Percentiles rank a stretch among this genome's conserved stretches.
Conservation (phyloP, 345 rosid species). For the Dipteronia sinensis region DNA sequence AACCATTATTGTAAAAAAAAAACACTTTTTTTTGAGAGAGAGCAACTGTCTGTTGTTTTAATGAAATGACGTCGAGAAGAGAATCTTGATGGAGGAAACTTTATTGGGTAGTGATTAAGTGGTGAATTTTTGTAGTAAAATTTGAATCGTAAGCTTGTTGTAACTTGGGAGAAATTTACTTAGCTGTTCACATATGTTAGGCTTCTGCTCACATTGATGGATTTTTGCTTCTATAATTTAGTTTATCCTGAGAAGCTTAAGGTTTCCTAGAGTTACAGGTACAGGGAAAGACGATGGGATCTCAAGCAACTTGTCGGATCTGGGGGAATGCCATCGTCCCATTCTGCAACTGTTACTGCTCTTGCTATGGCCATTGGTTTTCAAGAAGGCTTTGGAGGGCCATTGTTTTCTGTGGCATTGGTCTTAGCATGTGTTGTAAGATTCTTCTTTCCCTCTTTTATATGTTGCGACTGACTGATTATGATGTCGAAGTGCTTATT, state of each 20-base stretch:
- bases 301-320: conserved; percentile 75
- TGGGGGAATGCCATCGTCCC: conserved; percentile 98
- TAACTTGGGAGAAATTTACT: not conserved
- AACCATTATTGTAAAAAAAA: conserved; percentile 2
- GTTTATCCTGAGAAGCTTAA: conserved; percentile 40
- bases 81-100: not conserved
- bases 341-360: conserved; percentile 81
- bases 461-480: not conserved
- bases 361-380: conserved; percentile 69
- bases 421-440: conserved; percentile 76
- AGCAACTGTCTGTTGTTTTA: not conserved
- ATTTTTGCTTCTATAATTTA: conserved; percentile 5
- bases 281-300: conserved; percentile 70
- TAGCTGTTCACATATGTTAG: not conserved
- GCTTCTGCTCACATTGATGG: not conserved
- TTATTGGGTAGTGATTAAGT: not conserved
- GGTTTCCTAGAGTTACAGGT: conserved; percentile 60
- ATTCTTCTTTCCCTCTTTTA: not conserved
- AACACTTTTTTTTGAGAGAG: not conserved
- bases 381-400: conserved; percentile 74
- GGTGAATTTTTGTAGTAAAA: conserved; percentile 2
- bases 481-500: not conserved
- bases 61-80: not conserved
- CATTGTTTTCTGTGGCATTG: conserved; percentile 61
- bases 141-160: conserved; percentile 4